phyloP scores from a whole-genome alignment of 805 yeast genomes.

The Wickerhamiella dianesei region DNA sequence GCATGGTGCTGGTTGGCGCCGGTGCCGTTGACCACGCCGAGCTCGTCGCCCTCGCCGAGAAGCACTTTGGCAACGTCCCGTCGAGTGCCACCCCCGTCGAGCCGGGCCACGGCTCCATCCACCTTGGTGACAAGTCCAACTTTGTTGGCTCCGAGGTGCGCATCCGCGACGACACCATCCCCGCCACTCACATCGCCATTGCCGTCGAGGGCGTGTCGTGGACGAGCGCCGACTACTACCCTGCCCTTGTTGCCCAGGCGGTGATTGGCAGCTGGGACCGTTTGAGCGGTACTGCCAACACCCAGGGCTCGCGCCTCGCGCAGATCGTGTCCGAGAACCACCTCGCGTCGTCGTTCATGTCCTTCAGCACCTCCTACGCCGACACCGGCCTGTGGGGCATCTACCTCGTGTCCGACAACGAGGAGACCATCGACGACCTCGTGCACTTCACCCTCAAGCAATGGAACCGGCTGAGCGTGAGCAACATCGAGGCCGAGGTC shows the following conservation, averaged over 20 bases:
- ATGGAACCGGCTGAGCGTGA: conserved; percentile 75
- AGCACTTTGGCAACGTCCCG: conserved; percentile 45
- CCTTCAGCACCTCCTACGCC: conserved; percentile 91
- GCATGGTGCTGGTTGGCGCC: conserved; percentile 94
- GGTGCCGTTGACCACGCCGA: conserved; percentile 86
- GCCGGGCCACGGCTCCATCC: conserved; percentile 52
- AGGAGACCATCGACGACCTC: conserved; percentile 48
- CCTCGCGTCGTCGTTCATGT: conserved; percentile 88
- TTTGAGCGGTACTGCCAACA: conserved; percentile 68
- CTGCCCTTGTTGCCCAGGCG: conserved; percentile 92
- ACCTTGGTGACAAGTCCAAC: conserved; percentile 53
- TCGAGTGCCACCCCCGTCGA: conserved; percentile 41
- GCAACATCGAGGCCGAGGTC: conserved; percentile 76
- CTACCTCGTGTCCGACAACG: conserved; percentile 73
- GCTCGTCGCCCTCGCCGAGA: conserved; percentile 61
- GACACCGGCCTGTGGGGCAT: conserved; percentile 98
- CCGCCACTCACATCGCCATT: conserved; percentile 80
- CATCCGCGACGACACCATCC: conserved; percentile 67
- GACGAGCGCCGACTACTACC: conserved; percentile 90
- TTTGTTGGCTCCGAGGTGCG: conserved; percentile 81
- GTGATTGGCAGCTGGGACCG: conserved; percentile 97
- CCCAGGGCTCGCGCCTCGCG: conserved; percentile 77
- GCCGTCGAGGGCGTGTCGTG: conserved; percentile 98
- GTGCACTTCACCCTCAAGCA: conserved; percentile 67
- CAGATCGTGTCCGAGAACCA: conserved; percentile 44